phyloP scores from a whole-genome alignment of 2,329 filamentous ascomycete genomes.

The Ceratocystis huliohia region DNA sequence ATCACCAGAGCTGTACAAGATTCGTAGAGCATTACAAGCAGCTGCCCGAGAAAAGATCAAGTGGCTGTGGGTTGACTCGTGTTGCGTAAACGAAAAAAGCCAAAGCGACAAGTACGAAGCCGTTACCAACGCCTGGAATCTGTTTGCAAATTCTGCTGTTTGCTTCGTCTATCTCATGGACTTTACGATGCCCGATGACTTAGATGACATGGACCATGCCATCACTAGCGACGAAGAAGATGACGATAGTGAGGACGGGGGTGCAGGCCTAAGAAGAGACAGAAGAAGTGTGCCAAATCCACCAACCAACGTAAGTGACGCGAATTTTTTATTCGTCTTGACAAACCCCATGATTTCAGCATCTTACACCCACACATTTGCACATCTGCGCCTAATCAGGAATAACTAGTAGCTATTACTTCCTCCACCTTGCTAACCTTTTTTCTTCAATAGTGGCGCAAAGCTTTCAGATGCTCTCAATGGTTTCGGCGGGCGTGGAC shows the following conservation, averaged over 20 bases:
- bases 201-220: constrained; percentile 14
- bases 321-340: not conserved
- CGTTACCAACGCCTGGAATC: constrained; percentile 25
- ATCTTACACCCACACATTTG: no score
- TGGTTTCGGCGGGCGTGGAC: constrained; percentile 23
- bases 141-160: constrained; percentile 24
- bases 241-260: constrained; percentile 13
- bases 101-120: constrained; percentile 25
- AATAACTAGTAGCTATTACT: no score
- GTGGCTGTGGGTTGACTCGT: constrained; percentile 27
- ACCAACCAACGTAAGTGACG: constrained; percentile 10
- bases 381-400: no score
- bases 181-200: constrained; percentile 17
- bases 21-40: constrained; percentile 15
- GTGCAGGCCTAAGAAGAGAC: constrained; percentile 14
- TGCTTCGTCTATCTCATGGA: constrained; percentile 26
- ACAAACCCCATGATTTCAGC: no score
- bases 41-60: constrained; percentile 22
- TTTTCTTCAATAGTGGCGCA: constrained; percentile 13
- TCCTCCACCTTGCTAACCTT: not conserved
- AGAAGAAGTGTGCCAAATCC: not conserved
- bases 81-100: constrained; percentile 26
- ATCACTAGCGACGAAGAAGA: constrained; percentile 10
- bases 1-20: constrained; percentile 16
- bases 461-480: constrained; percentile 16